Evolutionary conservation across 768 basidiomycete genomes (phyloP), one percentile per base, ranked within the genome.

Genomic region (Dioszegia crocea): DNA sequence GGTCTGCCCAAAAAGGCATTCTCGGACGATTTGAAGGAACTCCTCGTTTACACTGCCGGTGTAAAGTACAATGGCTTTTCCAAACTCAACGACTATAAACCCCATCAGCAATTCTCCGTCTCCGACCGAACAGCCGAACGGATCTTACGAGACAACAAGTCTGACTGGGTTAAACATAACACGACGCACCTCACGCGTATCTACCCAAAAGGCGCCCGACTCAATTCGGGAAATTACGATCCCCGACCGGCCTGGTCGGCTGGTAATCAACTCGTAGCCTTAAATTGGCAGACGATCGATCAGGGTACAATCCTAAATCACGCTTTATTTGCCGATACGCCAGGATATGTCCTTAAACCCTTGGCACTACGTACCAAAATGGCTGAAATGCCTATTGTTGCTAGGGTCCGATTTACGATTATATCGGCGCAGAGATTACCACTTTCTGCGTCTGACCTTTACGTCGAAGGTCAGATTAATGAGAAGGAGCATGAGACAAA

Each of bases 211-310:
- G 91, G 89, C 0, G 84, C 81, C 27, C 79, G 93, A 38, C 80
- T 98, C 31, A 86, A 80, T 59, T 91, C 88, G 63, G 85, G 85
- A 23, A 98, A 98, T 70, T 97, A 87, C 67, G 83, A 88, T 61
- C 93, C 93, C 6, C 86, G 91, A 76, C 82, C 85, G 17, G 92
- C 85, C 73, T 99, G 94, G 94, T 84, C 85, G 0, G 85, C 85
- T 1, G 94, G 94, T 0, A 83, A 85, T 12, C 93, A 97, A 75
- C 77, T 97, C 4, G 91, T 92, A 0, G 91, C 94, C 8, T 82
- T 99, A 55, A 99, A 99, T 76, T 98, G 92, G 91, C 94, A 99
- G 77, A 98, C 92, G 0, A 86, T 86, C 64, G 92, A 97, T 77
- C 78, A 91, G 50, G 92, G 91, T 1, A 88, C 87, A 70, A 85